Percentiles rank a stretch among this genome's conserved stretches.
phyloP scores from a whole-genome alignment of 1,139 yeast genomes.

The Sugiyamaella paludigena region DNA sequence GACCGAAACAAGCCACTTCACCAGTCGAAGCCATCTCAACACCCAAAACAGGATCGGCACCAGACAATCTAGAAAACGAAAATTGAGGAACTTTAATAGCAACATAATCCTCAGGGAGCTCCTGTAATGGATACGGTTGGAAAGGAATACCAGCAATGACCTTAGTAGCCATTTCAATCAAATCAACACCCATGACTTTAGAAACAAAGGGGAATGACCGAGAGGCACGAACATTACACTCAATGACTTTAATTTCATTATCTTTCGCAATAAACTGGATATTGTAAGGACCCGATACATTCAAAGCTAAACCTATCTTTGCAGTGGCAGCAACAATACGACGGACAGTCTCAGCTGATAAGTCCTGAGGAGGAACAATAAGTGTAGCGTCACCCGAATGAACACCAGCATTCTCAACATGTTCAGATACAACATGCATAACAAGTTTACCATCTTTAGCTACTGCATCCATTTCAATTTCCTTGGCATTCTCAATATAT shows the following conservation, averaged over 20 bases:
- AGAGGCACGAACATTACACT: slow-evolving; percentile 97
- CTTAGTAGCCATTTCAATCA: slow-evolving; percentile 96
- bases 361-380: slow-evolving; percentile 95
- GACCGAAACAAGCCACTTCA: slow-evolving; percentile 98
- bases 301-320: slow-evolving; percentile 91
- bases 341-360: slow-evolving; percentile 85
- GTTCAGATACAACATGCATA: slow-evolving; percentile 98
- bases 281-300: slow-evolving; percentile 97
- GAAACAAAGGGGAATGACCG: slow-evolving; percentile 99
- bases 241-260: slow-evolving; percentile 93
- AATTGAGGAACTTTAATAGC: slow-evolving; percentile 98
- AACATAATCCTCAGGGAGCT: slow-evolving; percentile 89
- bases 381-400: slow-evolving; percentile 99
- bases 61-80: slow-evolving; percentile 95
- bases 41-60: slow-evolving; percentile 98
- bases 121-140: slow-evolving; percentile 83
- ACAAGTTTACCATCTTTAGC: slow-evolving; percentile 92
- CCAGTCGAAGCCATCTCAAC: slow-evolving; percentile 99
- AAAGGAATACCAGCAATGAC: slow-evolving; percentile 90
- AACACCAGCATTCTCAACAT: slow-evolving; percentile 98
- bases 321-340: slow-evolving; percentile 95
- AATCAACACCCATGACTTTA: slow-evolving; percentile 94
- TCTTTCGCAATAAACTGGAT: slow-evolving; percentile 94
- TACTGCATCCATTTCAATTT: slow-evolving; percentile 98
- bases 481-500: slow-evolving; percentile 95